phyloP scores from a whole-genome alignment of 108 stramenopile species.

The Discostella stelligeroides region DNA sequence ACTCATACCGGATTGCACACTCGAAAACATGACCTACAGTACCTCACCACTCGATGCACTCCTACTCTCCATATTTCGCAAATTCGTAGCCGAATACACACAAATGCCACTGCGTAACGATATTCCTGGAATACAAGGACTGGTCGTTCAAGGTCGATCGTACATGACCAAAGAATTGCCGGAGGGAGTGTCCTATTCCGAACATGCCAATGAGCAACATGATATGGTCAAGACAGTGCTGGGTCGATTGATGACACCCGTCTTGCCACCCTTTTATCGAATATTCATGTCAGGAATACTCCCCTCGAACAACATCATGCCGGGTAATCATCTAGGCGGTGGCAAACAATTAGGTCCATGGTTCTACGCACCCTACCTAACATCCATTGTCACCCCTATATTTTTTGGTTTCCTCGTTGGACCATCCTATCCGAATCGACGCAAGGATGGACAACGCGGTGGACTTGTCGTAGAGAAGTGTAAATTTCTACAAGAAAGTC shows the following conservation, averaged over 20 bases:
- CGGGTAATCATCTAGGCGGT: slow-evolving; percentile 63
- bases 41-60: slow-evolving; percentile 66
- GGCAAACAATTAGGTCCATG: slow-evolving; percentile 80
- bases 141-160: slow-evolving; percentile 79
- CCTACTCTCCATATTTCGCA: slow-evolving; percentile 71
- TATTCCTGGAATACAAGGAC: slow-evolving; percentile 70
- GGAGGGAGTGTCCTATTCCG: slow-evolving; percentile 52
- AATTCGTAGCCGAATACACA: slow-evolving; percentile 68
- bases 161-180: slow-evolving; percentile 70
- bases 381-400: slow-evolving; percentile 85
- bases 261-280: slow-evolving; percentile 87
- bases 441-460: slow-evolving; percentile 80
- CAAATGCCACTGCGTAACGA: slow-evolving; percentile 48
- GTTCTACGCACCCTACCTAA: slow-evolving; percentile 87
- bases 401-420: slow-evolving; percentile 90
- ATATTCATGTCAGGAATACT: slow-evolving; percentile 87
- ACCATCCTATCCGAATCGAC: slow-evolving; percentile 78
- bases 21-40: slow-evolving; percentile 61
- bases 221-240: slow-evolving; percentile 80
- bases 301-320: slow-evolving; percentile 34
- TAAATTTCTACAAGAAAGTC: slow-evolving; percentile 88
- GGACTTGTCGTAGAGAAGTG: slow-evolving; percentile 93
- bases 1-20: slow-evolving; percentile 73
- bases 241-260: slow-evolving; percentile 86
- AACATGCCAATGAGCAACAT: slow-evolving; percentile 68